Conservation (phyloP, 1,284 basidiomycete genomes). For the Sporisorium reilianum region DNA sequence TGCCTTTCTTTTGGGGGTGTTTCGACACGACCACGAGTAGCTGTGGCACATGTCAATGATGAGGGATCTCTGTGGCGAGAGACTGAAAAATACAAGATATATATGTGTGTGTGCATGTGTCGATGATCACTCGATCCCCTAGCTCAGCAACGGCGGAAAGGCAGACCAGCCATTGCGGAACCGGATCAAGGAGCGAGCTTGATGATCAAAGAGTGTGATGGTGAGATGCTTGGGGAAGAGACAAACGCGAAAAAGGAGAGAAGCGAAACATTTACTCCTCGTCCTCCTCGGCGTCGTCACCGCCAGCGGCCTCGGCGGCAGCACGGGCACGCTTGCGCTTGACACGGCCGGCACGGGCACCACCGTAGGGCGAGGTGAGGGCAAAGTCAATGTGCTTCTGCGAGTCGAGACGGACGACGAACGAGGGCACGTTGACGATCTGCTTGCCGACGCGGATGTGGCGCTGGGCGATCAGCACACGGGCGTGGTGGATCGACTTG, state of each 20-base stretch:
- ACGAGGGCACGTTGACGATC: slow-evolving; percentile 98
- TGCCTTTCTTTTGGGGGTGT: slow-evolving; percentile 40
- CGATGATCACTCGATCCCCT: neutral
- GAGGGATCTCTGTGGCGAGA: slow-evolving; percentile 24
- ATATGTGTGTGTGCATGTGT: slow-evolving; percentile 18
- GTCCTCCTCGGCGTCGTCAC: slow-evolving; percentile 82
- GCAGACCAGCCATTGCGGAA: slow-evolving; percentile 17
- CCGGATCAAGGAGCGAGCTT: slow-evolving; percentile 3
- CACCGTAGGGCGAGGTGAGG: slow-evolving; percentile 96
- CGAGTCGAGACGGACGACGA: slow-evolving; percentile 82
- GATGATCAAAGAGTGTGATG: slow-evolving; percentile 2
- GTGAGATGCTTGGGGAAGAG: neutral
- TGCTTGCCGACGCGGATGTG: slow-evolving; percentile 99
- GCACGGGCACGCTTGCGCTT: slow-evolving; percentile 98
- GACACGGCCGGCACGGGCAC: slow-evolving; percentile 94
- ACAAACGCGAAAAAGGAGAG: neutral
- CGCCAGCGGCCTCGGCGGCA: slow-evolving; percentile 90
- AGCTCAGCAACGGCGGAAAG: slow-evolving; percentile 30
- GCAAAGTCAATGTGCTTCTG: slow-evolving; percentile 95
- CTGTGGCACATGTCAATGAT: slow-evolving; percentile 7
- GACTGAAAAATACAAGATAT: slow-evolving; percentile 29
- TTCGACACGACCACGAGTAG: slow-evolving; percentile 11
- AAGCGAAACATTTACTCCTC: slow-evolving; percentile 49
- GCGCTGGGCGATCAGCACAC: slow-evolving; percentile 95
- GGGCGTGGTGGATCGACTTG: slow-evolving; percentile 98